phyloP scores from a whole-genome alignment of 805 yeast genomes.

The Suhomyces vadensis region DNA sequence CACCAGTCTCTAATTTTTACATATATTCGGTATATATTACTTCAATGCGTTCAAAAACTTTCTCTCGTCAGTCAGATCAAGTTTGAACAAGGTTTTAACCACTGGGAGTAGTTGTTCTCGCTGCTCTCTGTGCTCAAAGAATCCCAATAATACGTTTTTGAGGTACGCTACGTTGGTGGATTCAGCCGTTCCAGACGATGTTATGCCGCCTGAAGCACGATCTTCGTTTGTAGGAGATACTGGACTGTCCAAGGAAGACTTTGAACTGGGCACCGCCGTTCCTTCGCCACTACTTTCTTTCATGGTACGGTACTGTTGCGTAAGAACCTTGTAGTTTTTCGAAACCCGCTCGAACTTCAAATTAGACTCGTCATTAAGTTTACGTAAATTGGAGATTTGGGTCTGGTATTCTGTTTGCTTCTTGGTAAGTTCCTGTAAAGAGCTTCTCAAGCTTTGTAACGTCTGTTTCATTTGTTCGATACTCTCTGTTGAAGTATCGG shows the following conservation, averaged over 20 bases:
- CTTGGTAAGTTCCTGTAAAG: slow-evolving; percentile 51
- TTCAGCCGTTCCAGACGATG: slow-evolving; percentile 21
- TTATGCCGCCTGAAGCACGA: too few species aligned
- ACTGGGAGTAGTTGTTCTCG: slow-evolving; percentile 84
- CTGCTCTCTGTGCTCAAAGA: slow-evolving; percentile 90
- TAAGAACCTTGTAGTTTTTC: slow-evolving; percentile 66
- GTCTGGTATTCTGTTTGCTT: slow-evolving; percentile 58
- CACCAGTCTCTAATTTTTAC: too few species aligned
- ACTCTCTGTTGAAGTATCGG: background rate
- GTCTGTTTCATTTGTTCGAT: slow-evolving; percentile 29
- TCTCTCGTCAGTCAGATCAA: slow-evolving; percentile 71
- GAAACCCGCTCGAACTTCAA: slow-evolving; percentile 66
- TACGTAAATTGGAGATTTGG: slow-evolving; percentile 53
- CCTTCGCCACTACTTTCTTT: slow-evolving; percentile 27
- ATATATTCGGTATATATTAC: too few species aligned
- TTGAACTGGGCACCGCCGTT: background rate
- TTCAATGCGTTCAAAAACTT: slow-evolving; percentile 61
- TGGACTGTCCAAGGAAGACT: slow-evolving; percentile 1
- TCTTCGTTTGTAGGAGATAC: background rate
- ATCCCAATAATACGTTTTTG: slow-evolving; percentile 88
- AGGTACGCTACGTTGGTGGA: slow-evolving; percentile 65
- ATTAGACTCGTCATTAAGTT: slow-evolving; percentile 64
- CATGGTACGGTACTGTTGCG: slow-evolving; percentile 55
- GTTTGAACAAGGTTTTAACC: slow-evolving; percentile 66
- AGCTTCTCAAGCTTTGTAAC: slow-evolving; percentile 48